Conservation (phyloP, 129 eudicot genomes). For the Tagetes patula region DNA sequence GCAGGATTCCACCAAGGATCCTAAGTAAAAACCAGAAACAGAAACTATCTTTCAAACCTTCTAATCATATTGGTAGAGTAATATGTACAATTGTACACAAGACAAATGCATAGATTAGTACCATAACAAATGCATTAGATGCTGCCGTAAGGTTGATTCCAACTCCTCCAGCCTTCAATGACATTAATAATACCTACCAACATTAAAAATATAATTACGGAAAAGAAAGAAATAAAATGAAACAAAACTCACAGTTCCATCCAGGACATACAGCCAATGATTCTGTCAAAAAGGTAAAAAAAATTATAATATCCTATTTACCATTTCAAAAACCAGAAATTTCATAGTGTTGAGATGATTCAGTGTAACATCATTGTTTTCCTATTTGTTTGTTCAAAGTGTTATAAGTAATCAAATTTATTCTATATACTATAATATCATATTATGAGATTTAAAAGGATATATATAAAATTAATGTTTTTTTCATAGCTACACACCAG, state of each 20-base stretch:
- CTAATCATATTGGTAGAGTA: conserved; percentile 9
- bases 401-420: neutral
- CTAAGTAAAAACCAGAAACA: conserved; percentile 30
- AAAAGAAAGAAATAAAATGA: neutral
- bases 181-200: conserved; percentile 81
- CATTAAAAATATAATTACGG: neutral
- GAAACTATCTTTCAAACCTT: neutral
- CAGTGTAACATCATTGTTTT: neutral
- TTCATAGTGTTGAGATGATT: neutral
- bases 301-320: neutral
- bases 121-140: conserved; percentile 95
- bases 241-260: neutral
- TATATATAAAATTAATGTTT: neutral
- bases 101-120: conserved; percentile 23
- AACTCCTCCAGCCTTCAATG: conserved; percentile 98
- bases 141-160: conserved; percentile 98
- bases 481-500: conserved; percentile 44
- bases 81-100: neutral
- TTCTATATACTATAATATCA: neutral
- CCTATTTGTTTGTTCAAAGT: neutral
- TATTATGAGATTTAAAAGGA: neutral
- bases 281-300: neutral
- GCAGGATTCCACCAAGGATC: conserved; percentile 99
- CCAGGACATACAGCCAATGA: neutral
- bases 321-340: neutral